Evolutionary conservation across 805 yeast species (phyloP).

Genomic region (Saturnispora kantuleensis): DNA sequence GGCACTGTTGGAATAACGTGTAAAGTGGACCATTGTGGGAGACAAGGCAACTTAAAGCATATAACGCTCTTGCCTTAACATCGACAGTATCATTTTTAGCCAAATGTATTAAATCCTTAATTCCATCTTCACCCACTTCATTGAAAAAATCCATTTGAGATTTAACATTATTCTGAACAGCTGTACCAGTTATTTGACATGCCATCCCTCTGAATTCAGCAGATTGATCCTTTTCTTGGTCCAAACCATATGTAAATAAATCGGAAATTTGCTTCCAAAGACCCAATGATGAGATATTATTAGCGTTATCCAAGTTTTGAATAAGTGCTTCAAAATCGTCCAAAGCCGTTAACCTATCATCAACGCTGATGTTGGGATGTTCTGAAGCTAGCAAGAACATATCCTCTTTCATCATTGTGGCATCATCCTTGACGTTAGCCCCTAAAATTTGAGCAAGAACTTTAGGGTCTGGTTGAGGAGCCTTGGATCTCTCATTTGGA

Average conservation of each 20-base stretch:
- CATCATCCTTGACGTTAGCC: conserved; percentile 63
- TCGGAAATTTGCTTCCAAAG: conserved; percentile 49
- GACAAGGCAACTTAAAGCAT: conserved; percentile 65
- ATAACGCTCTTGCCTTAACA: conserved; percentile 55
- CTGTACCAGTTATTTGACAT: conserved; percentile 55
- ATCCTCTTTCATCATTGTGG: conserved; percentile 75
- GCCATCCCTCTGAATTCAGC: conserved; percentile 42
- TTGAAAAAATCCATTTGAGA: conserved; percentile 60
- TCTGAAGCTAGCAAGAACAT: conserved; percentile 44
- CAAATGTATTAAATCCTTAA: conserved; percentile 35
- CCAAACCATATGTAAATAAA: conserved; percentile 46
- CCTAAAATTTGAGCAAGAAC: conserved; percentile 70
- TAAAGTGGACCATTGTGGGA: conserved; percentile 58
- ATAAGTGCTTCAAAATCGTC: conserved; percentile 91
- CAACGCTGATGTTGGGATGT: conserved; percentile 45
- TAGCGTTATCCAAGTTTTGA: conserved; percentile 91
- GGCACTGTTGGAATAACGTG: conserved; percentile 38
- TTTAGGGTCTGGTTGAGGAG: conserved; percentile 73
- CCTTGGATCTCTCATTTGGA: conserved; percentile 50
- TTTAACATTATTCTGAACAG: conserved; percentile 81
- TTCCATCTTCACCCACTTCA: conserved; percentile 34
- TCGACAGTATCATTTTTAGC: conserved; percentile 12
- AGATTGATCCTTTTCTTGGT: conserved; percentile 27
- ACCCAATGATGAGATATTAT: conserved; percentile 73
- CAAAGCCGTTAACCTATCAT: conserved; percentile 62